Percentiles rank a stretch among this genome's conserved stretches.
Evolutionary conservation across 192 early-diverging fungal species (phyloP).

Genomic region (Phlyctochytrium arcticum): DNA sequence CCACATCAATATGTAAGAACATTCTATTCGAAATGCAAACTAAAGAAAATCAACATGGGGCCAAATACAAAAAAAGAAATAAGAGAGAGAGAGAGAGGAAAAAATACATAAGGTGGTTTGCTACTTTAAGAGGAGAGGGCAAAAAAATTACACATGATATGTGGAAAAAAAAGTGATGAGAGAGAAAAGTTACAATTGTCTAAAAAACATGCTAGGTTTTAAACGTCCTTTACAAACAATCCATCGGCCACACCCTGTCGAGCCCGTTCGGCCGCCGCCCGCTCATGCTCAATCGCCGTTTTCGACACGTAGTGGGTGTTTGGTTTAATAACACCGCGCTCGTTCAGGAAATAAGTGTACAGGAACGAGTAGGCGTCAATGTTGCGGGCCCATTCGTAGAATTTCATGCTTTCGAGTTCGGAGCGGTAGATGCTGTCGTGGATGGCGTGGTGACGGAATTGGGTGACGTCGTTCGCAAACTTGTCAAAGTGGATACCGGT

Average conservation of each 20-base stretch:
- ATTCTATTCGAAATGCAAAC: too few relatives aligned
- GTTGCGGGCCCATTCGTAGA: conserved; percentile 36
- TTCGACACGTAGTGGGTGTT: conserved; percentile 11
- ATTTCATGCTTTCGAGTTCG: conserved; percentile 22
- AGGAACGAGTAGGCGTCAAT: conserved; percentile 44
- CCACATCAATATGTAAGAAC: too few relatives aligned
- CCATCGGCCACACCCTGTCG: conserved; percentile 7
- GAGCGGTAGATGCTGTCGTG: conserved; percentile 28
- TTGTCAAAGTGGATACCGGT: conserved; percentile 10
- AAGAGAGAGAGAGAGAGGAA: too few relatives aligned
- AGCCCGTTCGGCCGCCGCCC: neutral
- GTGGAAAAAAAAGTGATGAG: too few relatives aligned
- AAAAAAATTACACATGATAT: too few relatives aligned
- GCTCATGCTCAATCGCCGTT: conserved; percentile 2
- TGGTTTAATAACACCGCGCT: conserved; percentile 35
- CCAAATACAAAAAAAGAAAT: too few relatives aligned
- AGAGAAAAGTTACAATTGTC: too few relatives aligned
- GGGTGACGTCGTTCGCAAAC: neutral
- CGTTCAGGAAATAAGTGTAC: conserved; percentile 47
- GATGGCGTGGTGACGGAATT: conserved; percentile 18
- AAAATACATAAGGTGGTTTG: too few relatives aligned
- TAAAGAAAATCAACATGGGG: too few relatives aligned
- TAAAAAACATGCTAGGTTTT: neutral
- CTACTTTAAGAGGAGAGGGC: too few relatives aligned
- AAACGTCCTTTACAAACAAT: conserved; percentile 17